Conservation (phyloP, 345 rosid species). For the Toxicodendron radicans region DNA sequence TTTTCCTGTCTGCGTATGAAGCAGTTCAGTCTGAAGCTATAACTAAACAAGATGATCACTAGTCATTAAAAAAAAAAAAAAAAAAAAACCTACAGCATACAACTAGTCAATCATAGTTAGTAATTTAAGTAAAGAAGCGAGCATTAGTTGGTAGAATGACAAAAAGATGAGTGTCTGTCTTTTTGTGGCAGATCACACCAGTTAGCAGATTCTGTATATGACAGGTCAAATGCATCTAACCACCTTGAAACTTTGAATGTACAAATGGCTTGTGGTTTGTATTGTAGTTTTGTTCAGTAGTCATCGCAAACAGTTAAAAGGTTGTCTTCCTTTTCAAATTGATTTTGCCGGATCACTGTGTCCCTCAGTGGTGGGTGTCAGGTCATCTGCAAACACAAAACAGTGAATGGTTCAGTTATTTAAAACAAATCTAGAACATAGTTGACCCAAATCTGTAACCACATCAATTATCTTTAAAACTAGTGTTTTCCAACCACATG, state of each 20-base stretch:
- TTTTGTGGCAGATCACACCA: constrained; percentile 25
- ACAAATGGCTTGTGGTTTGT: constrained; percentile 29
- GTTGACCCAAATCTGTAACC: too few relatives aligned
- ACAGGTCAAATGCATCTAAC: constrained; percentile 32
- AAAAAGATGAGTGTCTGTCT: constrained; percentile 8
- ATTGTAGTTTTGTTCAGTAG: constrained; percentile 7
- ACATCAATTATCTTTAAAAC: neutral
- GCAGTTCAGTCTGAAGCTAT: constrained; percentile 6
- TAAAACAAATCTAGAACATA: too few relatives aligned
- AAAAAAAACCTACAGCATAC: constrained; percentile 13
- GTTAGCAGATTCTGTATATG: constrained; percentile 31
- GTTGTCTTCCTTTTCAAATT: constrained; percentile 23
- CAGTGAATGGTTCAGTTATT: neutral
- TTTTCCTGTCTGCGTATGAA: neutral
- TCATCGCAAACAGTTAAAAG: constrained; percentile 18
- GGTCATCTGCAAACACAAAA: constrained; percentile 37
- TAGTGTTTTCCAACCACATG: neutral
- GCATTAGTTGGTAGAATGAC: constrained; percentile 9
- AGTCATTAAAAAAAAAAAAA: neutral
- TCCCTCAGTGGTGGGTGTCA: constrained; percentile 26
- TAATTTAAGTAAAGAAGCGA: constrained; percentile 3
- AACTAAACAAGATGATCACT: constrained; percentile 11
- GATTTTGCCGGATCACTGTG: constrained; percentile 22
- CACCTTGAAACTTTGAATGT: constrained; percentile 33
- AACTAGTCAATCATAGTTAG: constrained; percentile 10